phyloP scores from a whole-genome alignment of 179 eudicot genomes.

The Amaranthus tricolor region DNA sequence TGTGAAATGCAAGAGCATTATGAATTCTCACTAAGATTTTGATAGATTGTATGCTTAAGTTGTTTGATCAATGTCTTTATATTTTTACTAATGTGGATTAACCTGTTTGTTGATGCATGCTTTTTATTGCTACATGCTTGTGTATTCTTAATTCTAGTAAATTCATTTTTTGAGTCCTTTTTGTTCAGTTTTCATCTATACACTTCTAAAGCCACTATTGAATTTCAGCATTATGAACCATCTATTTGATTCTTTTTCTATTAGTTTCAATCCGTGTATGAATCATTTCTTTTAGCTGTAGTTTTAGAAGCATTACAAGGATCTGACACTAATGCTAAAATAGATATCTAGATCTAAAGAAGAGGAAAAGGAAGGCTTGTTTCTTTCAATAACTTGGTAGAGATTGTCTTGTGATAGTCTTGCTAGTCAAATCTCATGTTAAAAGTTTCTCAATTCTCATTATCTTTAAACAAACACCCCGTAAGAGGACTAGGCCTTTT shows the following conservation, averaged over 20 bases:
- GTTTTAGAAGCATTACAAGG: background rate
- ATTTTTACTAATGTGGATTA: background rate
- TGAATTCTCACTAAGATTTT: slow-evolving; percentile 3
- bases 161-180: background rate
- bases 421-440: too few relatives aligned
- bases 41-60: background rate
- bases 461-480: too few relatives aligned
- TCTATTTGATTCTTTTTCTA: too few relatives aligned
- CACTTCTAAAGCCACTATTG: too few relatives aligned
- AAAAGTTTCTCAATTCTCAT: too few relatives aligned
- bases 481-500: too few relatives aligned
- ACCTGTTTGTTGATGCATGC: slow-evolving; percentile 3
- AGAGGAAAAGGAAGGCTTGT: background rate
- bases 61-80: background rate
- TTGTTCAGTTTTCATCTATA: background rate
- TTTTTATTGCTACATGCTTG: background rate
- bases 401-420: too few relatives aligned
- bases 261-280: background rate
- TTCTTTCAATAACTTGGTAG: too few relatives aligned
- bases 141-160: background rate
- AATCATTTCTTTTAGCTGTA: background rate
- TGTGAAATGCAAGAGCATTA: background rate
- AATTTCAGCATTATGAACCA: too few relatives aligned
- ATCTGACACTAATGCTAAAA: background rate
- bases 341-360: background rate